Evolutionary conservation across 2,329 filamentous ascomycete genomes (phyloP).

Genomic region (Chaetomium sp.): DNA sequence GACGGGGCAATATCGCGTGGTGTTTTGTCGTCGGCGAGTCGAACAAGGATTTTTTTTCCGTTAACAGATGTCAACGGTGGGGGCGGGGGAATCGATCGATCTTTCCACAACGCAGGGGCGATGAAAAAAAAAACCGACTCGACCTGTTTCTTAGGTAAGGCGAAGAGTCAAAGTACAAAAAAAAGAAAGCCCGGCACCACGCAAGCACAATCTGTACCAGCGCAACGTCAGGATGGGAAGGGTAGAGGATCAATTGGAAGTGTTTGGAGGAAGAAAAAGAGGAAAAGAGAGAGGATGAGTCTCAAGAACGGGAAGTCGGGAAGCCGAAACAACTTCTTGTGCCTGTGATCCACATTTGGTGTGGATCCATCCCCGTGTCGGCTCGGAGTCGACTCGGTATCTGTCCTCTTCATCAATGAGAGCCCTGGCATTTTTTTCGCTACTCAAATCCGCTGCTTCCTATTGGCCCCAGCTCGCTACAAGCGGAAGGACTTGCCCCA

Average conservation of each 20-base stretch:
- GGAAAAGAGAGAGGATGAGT: neutral
- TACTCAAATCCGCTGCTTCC: constrained; percentile 7
- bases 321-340: constrained; percentile 1
- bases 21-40: neutral
- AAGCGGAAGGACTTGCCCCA: too few species aligned
- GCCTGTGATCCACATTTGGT: constrained; percentile 14
- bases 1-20: neutral
- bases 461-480: constrained; percentile 13
- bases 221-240: neutral
- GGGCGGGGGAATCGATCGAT: neutral
- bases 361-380: constrained; percentile 9
- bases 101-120: neutral
- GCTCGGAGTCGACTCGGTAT: constrained; percentile 20
- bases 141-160: neutral
- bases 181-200: neutral
- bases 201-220: neutral
- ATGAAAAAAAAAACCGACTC: neutral
- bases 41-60: neutral
- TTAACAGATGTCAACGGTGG: neutral
- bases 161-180: neutral
- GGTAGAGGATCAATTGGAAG: neutral
- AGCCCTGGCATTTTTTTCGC: constrained; percentile 13
- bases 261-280: constrained; percentile 4
- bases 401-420: constrained; percentile 18
- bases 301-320: neutral